A percentile compares a stretch with the other conserved stretches of the same genome.
phyloP scores from a whole-genome alignment of 306 rosid genomes.

The Abrus precatorius region DNA sequence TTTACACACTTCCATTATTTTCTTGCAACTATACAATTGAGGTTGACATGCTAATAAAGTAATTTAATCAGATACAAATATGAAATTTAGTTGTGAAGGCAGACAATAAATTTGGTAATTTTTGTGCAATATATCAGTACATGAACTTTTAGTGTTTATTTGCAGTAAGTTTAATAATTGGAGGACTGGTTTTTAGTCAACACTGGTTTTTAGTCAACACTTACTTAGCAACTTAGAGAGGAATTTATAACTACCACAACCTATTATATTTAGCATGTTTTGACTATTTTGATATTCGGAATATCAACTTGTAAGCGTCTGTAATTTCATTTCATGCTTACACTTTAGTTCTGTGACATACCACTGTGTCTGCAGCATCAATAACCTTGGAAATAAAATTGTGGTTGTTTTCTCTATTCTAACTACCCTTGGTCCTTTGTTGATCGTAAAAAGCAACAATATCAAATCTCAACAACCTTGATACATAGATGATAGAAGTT shows the following conservation, averaged over 20 bases:
- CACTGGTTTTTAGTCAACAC: conserved; percentile 39
- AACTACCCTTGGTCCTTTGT: conserved; percentile 21
- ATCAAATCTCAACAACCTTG: conserved; percentile 43
- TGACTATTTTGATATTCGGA: conserved; percentile 24
- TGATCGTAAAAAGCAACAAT: background rate
- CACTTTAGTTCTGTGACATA: conserved; percentile 1
- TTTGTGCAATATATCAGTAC: background rate
- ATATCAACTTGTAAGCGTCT: conserved; percentile 25
- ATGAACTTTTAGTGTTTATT: background rate
- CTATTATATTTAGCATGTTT: background rate
- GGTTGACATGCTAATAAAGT: background rate
- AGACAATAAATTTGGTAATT: background rate
- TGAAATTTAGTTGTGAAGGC: background rate
- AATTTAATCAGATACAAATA: background rate
- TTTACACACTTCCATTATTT: background rate
- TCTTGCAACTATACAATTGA: background rate
- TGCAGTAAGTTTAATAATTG: conserved; percentile 22
- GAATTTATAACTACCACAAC: conserved; percentile 48
- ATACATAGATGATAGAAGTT: conserved; percentile 6
- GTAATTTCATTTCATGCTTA: background rate
- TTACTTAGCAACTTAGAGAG: conserved; percentile 29
- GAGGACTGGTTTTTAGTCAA: conserved; percentile 28
- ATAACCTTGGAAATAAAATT: conserved; percentile 27
- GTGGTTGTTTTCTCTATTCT: background rate
- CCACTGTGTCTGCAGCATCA: conserved; percentile 29